Conservation (phyloP, 2,329 filamentous ascomycete genomes). For the Colletotrichum abscissum region DNA sequence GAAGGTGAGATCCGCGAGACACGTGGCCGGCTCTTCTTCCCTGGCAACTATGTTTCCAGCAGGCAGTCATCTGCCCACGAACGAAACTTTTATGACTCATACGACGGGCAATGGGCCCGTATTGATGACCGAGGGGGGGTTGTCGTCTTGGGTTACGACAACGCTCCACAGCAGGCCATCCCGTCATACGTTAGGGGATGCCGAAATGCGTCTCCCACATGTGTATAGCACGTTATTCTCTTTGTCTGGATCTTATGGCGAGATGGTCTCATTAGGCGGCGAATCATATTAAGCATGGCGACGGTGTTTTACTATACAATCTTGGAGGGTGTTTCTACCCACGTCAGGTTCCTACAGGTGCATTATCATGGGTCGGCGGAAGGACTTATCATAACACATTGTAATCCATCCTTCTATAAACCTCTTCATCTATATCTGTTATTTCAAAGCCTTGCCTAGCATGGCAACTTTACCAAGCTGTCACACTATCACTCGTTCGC, state of each 20-base stretch:
- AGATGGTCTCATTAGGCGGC: neutral
- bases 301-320: conserved; percentile 27
- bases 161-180: conserved; percentile 38
- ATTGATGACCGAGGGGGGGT: neutral
- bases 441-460: neutral
- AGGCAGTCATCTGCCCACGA: conserved; percentile 24
- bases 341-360: conserved; percentile 8
- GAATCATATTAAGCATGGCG: conserved; percentile 30
- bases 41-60: conserved; percentile 7
- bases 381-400: conserved; percentile 14
- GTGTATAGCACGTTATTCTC: conserved; percentile 16
- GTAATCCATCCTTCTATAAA: conserved; percentile 23
- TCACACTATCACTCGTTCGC: neutral
- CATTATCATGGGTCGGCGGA: conserved; percentile 23
- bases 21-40: conserved; percentile 23
- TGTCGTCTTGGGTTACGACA: conserved; percentile 14
- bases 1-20: conserved; percentile 30
- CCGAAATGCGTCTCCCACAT: conserved; percentile 11
- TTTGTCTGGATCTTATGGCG: neutral
- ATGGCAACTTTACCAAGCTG: neutral
- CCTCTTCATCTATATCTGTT: conserved; percentile 8
- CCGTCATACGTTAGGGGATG: conserved; percentile 45
- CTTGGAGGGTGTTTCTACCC: neutral
- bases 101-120: conserved; percentile 27
- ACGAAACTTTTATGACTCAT: conserved; percentile 30